Evolutionary conservation across 202 grass and related monocot species (phyloP).

Genomic region (Schoenoplectus tabernaemontani): DNA sequence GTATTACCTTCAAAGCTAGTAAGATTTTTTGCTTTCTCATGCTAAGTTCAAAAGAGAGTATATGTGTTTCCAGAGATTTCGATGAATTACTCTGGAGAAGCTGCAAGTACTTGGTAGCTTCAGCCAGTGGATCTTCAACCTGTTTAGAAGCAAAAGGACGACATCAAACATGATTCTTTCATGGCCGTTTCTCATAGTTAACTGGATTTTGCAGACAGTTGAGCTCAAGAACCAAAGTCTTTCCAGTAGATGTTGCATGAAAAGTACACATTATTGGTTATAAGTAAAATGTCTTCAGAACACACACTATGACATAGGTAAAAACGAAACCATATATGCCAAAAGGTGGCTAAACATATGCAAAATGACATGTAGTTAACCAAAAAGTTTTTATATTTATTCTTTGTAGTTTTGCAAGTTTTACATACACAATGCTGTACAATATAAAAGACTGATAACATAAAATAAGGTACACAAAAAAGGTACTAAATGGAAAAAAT

Average conservation of each 20-base stretch:
- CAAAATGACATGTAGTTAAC: background rate
- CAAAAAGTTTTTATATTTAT: background rate
- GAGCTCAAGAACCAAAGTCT: background rate
- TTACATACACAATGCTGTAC: background rate
- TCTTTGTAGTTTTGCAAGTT: background rate
- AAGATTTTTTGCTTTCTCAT: slow-evolving; percentile 97
- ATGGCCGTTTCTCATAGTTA: background rate
- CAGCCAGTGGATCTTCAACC: slow-evolving; percentile 79
- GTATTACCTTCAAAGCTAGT: slow-evolving; percentile 91
- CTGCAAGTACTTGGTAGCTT: slow-evolving; percentile 94
- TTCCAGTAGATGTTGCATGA: background rate
- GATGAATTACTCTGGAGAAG: slow-evolving; percentile 90
- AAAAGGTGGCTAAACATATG: background rate
- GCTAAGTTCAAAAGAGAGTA: slow-evolving; percentile 94
- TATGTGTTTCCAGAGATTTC: slow-evolving; percentile 75
- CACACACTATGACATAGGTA: too few relatives aligned
- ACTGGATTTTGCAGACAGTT: background rate
- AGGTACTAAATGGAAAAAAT: background rate
- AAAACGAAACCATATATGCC: too few relatives aligned
- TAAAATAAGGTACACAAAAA: background rate
- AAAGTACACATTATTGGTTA: background rate
- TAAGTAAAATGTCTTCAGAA: background rate
- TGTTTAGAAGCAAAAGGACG: slow-evolving; percentile 26
- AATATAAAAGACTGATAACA: background rate
- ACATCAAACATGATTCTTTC: background rate